These are phyloP conservation scores for Claviceps lovelessii DNA, from an alignment of 2,329 filamentous ascomycete species.

Conservation along the genomic window DNA sequence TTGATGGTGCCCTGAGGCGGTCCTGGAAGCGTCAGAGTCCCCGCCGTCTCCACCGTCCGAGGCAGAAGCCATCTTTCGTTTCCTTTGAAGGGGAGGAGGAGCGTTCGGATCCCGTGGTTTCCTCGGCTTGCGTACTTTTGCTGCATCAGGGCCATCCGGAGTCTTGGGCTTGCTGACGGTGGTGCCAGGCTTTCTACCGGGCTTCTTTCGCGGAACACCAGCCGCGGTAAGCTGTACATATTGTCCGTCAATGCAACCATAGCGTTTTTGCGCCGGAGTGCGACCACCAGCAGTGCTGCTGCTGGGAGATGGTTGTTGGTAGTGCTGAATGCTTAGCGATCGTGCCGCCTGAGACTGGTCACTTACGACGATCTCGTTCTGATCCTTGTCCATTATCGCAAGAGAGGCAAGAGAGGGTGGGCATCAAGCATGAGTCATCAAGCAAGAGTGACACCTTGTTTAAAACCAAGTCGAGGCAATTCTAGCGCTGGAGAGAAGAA, in stretches of 20 bases:
- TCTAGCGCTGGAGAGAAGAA: too few species aligned
- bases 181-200: constrained; percentile 49
- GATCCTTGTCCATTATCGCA: constrained; percentile 25
- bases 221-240: constrained; percentile 40
- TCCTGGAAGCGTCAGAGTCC: constrained; percentile 14
- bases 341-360: constrained; percentile 16
- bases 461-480: background rate
- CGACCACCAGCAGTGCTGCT: constrained; percentile 12
- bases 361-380: constrained; percentile 32
- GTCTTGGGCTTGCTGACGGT: constrained; percentile 29
- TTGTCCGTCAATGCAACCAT: constrained; percentile 23
- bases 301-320: constrained; percentile 12
- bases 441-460: background rate
- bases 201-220: constrained; percentile 47
- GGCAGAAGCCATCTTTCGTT: constrained; percentile 35
- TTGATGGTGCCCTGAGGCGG: constrained; percentile 13
- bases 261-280: constrained; percentile 15
- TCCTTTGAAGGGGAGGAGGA: constrained; percentile 37
- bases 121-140: constrained; percentile 37
- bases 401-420: background rate
- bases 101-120: constrained; percentile 48
- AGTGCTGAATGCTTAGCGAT: constrained; percentile 15
- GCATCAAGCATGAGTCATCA: background rate
- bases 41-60: constrained; percentile 22
- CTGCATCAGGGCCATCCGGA: constrained; percentile 23